phyloP scores from a whole-genome alignment of 2,329 filamentous ascomycete species.

The Cercospora beticola region DNA sequence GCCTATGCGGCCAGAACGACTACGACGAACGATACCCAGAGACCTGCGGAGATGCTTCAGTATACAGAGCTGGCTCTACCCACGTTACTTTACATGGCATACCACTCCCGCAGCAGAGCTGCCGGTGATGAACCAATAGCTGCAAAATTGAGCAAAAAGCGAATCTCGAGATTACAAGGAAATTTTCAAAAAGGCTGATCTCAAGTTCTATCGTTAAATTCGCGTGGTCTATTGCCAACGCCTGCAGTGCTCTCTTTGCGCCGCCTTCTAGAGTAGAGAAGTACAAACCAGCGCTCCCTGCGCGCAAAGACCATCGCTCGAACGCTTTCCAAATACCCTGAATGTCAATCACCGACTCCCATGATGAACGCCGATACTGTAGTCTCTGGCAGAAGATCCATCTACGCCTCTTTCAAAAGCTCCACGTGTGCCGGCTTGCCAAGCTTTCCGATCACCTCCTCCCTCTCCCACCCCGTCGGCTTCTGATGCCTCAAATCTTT shows the following conservation, averaged over 20 bases:
- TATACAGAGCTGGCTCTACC: not conserved
- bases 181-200: not conserved
- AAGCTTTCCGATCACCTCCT: conserved; percentile 65
- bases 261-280: not conserved
- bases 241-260: not conserved
- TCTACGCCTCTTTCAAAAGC: not conserved
- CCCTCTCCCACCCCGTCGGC: conserved; percentile 76
- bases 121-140: not conserved
- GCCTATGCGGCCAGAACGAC: not conserved
- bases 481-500: conserved; percentile 65
- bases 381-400: too few species aligned
- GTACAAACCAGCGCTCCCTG: not conserved
- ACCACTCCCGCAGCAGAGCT: not conserved
- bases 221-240: not conserved
- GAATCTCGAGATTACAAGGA: not conserved
- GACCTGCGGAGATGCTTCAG: not conserved
- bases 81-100: not conserved
- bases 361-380: not conserved
- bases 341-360: not conserved
- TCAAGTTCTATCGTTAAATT: not conserved
- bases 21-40: not conserved
- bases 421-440: not conserved
- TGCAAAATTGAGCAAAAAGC: not conserved
- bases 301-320: not conserved
- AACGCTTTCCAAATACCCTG: not conserved